Evolutionary conservation across 148 eudicot species (phyloP), one percentile per base, ranked within the genome.

Genomic region (Nepenthes gracilis): DNA sequence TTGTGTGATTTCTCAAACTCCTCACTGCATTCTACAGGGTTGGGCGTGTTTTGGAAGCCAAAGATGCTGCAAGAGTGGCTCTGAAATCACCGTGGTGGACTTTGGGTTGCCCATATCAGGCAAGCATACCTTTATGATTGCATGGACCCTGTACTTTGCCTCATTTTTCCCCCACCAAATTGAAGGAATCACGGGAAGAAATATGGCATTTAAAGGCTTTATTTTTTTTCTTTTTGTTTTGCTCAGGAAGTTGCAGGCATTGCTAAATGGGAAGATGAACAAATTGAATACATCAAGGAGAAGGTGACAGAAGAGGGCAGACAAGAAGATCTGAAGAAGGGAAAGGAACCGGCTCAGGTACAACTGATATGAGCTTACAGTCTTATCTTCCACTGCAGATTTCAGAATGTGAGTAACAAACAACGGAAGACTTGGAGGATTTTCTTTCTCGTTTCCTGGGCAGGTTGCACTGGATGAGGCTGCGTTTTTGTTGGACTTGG

Each of bases 81-180:
- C 62, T 94, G 64, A 89, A 86, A 67, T 84, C 86, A 55, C 97
- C 99, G 47, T 94, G 97, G 99, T 94, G 99, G 99, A 94, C 97
- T 34, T 71, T 94, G 73, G 99, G 99, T 48, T 94, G 93, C 67
- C 64, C 65, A 77, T 94, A 94, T 73, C 82, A 86, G 84, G 99
- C 86, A 86, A 83, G 99, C 86, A 58, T 13, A 6, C 7, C 35
- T 9, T 37, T 33, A 54, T 6, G 6, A n/a, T 23, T 33, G 2
- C 35, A 33, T 15, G 8, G 15, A 15, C 57, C 5, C 9, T 52
- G 5, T 12, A 15, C 33, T 54, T 54, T 54, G 6, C 33, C 57
- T 11, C 35, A 2, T 54, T 15, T 54, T 15, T 23, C n/a, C 53
- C 53, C 11, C 15, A n/a, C n/a, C 12, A 49, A n/a, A 49, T 6